These are phyloP conservation scores for Neurospora terricola DNA, from an alignment of 495 filamentous ascomycete species.

Conservation along the genomic window DNA sequence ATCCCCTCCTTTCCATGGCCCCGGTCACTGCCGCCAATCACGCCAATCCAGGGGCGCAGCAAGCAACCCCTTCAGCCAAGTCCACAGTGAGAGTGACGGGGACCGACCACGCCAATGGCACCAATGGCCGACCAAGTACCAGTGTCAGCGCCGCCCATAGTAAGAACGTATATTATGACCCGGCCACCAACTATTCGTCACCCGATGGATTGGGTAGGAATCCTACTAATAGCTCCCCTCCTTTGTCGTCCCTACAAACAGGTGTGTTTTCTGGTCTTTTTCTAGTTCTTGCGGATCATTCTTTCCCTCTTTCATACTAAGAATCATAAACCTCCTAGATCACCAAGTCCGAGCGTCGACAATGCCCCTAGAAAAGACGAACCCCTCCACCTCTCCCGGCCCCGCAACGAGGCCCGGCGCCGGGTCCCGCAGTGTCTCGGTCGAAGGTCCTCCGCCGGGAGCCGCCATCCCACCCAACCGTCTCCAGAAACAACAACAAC, in stretches of 20 bases:
- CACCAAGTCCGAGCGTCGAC: background rate
- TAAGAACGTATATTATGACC: background rate
- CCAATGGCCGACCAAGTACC: background rate
- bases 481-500: background rate
- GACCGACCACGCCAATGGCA: background rate
- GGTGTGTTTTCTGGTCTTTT: background rate
- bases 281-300: background rate
- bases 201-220: background rate
- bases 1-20: background rate
- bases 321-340: background rate
- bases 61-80: background rate
- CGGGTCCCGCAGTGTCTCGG: background rate
- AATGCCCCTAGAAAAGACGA: background rate
- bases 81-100: background rate
- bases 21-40: background rate
- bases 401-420: background rate
- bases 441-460: background rate
- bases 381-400: background rate
- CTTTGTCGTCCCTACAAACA: background rate
- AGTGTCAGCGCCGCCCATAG: background rate
- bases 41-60: background rate
- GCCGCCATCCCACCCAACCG: background rate
- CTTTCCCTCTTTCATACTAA: background rate
- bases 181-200: background rate
- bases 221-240: background rate